These are phyloP conservation scores for Buddleja alternifolia DNA, from an alignment of 257 asterid species.

Conservation along the genomic window DNA sequence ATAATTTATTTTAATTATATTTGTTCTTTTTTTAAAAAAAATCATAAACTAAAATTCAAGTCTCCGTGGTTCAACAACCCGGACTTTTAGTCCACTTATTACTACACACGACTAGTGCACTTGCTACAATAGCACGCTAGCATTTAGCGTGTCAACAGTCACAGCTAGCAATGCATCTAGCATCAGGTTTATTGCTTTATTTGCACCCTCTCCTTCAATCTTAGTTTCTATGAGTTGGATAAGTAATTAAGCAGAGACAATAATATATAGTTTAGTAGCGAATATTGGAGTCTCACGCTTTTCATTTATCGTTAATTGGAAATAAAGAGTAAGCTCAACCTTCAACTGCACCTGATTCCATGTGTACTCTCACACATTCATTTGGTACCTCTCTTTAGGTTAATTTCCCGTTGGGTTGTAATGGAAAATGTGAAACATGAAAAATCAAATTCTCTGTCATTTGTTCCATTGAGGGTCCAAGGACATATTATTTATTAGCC, in stretches of 20 bases:
- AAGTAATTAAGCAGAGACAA: too few relatives aligned
- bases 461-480: background rate
- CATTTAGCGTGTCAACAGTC: too few relatives aligned
- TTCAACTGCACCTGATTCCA: background rate
- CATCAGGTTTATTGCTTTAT: constrained; percentile 62
- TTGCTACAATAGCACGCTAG: too few relatives aligned
- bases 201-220: background rate
- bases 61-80: too few relatives aligned
- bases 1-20: too few relatives aligned
- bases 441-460: background rate
- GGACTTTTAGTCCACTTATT: too few relatives aligned
- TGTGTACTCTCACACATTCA: background rate
- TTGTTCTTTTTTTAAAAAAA: too few relatives aligned
- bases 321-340: background rate
- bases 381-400: background rate
- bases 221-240: background rate
- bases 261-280: background rate
- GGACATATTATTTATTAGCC: background rate
- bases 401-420: background rate
- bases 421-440: background rate
- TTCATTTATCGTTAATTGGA: too few relatives aligned
- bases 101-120: too few relatives aligned
- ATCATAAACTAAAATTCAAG: too few relatives aligned
- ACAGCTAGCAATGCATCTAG: constrained; percentile 99
- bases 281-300: too few relatives aligned